Conservation (phyloP, 2,329 filamentous ascomycete genomes). For the Diplodia mutila region DNA sequence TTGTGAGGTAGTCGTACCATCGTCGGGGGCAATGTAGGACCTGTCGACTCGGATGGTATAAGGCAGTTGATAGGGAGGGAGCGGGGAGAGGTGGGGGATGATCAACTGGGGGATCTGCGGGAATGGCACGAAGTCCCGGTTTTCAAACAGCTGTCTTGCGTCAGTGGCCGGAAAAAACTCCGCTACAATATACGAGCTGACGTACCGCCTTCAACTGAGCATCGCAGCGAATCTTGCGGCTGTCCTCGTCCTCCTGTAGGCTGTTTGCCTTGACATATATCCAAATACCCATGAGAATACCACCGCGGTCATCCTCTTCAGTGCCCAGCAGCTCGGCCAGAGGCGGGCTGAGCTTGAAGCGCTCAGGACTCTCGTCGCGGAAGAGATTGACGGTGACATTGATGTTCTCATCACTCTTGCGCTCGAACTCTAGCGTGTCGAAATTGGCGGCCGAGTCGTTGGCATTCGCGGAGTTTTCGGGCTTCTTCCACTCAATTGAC, state of each 20-base stretch:
- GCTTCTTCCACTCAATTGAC: slow-evolving; percentile 86
- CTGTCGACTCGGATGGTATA: slow-evolving; percentile 93
- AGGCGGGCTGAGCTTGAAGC: slow-evolving; percentile 76
- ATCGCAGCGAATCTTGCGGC: slow-evolving; percentile 89
- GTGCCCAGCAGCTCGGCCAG: slow-evolving; percentile 85
- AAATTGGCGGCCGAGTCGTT: slow-evolving; percentile 72
- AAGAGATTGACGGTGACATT: slow-evolving; percentile 88
- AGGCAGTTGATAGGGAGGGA: slow-evolving; percentile 79
- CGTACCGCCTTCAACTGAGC: slow-evolving; percentile 75
- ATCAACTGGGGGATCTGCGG: slow-evolving; percentile 83
- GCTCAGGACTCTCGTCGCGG: slow-evolving; percentile 82
- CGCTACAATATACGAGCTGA: slow-evolving; percentile 28
- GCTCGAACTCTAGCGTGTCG: slow-evolving; percentile 88
- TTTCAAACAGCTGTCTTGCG: slow-evolving; percentile 65
- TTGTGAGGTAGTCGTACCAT: slow-evolving; percentile 64
- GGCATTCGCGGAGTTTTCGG: slow-evolving; percentile 58
- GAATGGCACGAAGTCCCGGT: slow-evolving; percentile 75
- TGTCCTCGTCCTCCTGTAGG: slow-evolving; percentile 92
- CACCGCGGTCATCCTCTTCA: slow-evolving; percentile 81
- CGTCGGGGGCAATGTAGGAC: slow-evolving; percentile 67
- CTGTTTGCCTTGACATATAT: slow-evolving; percentile 88
- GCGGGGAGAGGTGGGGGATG: slow-evolving; percentile 73
- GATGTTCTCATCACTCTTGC: slow-evolving; percentile 87
- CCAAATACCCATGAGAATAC: slow-evolving; percentile 90
- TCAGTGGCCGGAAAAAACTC: slow-evolving; percentile 9